phyloP scores from a whole-genome alignment of 1,284 basidiomycete species.

The Cystobasidium sp. region DNA sequence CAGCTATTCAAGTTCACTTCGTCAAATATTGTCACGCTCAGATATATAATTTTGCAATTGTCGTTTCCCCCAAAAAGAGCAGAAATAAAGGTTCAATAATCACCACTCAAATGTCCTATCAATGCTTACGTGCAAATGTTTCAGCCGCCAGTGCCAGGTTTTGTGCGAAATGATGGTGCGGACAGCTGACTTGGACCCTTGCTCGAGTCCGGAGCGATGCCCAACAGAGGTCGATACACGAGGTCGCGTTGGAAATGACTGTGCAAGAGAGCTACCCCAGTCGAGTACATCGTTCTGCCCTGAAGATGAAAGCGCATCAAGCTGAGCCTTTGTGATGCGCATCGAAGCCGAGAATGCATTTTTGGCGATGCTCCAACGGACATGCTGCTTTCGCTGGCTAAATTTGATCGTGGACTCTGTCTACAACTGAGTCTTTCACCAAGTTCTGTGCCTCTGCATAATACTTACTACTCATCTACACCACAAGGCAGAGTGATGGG shows the following conservation, averaged over 20 bases:
- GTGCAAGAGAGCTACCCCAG: too few species aligned
- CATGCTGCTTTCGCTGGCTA: neutral
- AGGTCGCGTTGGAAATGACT: too few species aligned
- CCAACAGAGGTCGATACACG: too few species aligned
- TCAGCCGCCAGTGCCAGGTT: too few species aligned
- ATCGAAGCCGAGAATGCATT: too few species aligned
- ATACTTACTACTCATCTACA: neutral
- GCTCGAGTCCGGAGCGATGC: too few species aligned
- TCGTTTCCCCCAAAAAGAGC: conserved; percentile 12
- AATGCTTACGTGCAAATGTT: neutral
- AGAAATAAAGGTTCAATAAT: neutral
- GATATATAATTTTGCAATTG: neutral
- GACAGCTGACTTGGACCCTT: too few species aligned
- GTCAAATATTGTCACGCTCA: neutral
- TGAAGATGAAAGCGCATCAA: too few species aligned
- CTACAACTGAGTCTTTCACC: neutral
- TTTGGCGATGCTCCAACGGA: neutral
- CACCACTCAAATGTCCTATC: neutral
- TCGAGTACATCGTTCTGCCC: too few species aligned
- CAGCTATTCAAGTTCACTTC: neutral
- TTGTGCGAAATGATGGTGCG: too few species aligned
- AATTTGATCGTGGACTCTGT: neutral
- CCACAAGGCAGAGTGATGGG: conserved; percentile 10
- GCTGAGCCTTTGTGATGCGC: too few species aligned
- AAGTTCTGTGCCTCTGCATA: neutral